Conservation (phyloP, 2,329 filamentous ascomycete species). For the Geosmithia putterillii region DNA sequence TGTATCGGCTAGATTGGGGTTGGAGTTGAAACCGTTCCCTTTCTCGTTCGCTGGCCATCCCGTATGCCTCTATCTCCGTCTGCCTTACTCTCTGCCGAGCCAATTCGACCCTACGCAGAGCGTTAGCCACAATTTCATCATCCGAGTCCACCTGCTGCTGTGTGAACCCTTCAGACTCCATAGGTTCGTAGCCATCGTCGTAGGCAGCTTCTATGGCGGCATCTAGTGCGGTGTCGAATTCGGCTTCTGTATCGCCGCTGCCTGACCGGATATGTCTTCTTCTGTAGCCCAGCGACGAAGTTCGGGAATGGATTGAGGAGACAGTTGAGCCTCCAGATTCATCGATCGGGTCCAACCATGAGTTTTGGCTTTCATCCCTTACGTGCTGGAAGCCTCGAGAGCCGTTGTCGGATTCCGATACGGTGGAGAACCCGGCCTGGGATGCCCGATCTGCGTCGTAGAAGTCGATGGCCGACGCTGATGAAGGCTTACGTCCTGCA, state of each 20-base stretch:
- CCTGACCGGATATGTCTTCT: slow-evolving; percentile 56
- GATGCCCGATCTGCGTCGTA: not conserved
- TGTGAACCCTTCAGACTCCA: slow-evolving; percentile 34
- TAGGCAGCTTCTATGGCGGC: slow-evolving; percentile 95
- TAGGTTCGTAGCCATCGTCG: slow-evolving; percentile 77
- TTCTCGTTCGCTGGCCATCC: slow-evolving; percentile 24
- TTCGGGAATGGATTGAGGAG: slow-evolving; percentile 71
- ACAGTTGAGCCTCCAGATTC: slow-evolving; percentile 73
- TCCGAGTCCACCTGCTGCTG: slow-evolving; percentile 20
- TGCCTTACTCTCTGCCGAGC: slow-evolving; percentile 66
- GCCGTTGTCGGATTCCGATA: not conserved
- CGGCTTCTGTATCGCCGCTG: slow-evolving; percentile 69
- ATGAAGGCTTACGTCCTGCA: not conserved
- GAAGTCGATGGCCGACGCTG: not conserved
- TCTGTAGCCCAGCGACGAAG: slow-evolving; percentile 56
- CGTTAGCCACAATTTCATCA: slow-evolving; percentile 38
- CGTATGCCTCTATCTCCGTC: slow-evolving; percentile 53
- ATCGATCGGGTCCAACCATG: slow-evolving; percentile 90
- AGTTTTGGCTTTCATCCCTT: slow-evolving; percentile 60
- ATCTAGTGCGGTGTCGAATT: slow-evolving; percentile 89
- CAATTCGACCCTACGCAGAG: slow-evolving; percentile 56
- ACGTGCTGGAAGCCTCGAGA: slow-evolving; percentile 20
- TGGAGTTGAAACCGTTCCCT: slow-evolving; percentile 22
- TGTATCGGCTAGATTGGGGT: not conserved
- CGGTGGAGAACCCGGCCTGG: slow-evolving; percentile 2